These are phyloP conservation scores for Pestalotiopsis sp. DNA, from an alignment of 2,329 filamentous ascomycete genomes.

Conservation along the genomic window DNA sequence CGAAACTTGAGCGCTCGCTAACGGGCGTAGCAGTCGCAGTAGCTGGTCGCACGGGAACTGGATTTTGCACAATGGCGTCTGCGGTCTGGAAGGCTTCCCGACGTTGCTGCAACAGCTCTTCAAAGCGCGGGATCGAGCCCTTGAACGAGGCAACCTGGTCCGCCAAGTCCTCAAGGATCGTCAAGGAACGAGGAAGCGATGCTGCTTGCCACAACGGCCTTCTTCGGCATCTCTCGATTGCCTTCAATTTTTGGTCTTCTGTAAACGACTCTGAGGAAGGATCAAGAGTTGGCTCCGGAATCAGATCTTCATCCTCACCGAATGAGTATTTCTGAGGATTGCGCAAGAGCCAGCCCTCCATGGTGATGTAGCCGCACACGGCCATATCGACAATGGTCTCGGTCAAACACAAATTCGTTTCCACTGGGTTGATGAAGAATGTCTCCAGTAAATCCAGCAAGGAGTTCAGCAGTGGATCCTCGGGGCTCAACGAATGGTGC, in stretches of 20 bases:
- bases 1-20: conserved; percentile 43
- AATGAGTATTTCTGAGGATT: conserved; percentile 67
- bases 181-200: conserved; percentile 55
- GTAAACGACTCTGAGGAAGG: conserved; percentile 20
- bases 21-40: conserved; percentile 25
- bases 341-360: conserved; percentile 89
- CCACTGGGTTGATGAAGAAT: conserved; percentile 89
- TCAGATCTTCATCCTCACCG: conserved; percentile 42
- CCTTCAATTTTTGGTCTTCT: conserved; percentile 47
- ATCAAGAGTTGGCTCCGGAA: conserved; percentile 17
- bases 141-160: conserved; percentile 66
- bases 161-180: conserved; percentile 60
- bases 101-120: conserved; percentile 68
- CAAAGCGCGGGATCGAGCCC: conserved; percentile 68
- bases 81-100: conserved; percentile 66
- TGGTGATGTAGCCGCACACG: conserved; percentile 78
- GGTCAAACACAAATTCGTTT: conserved; percentile 87
- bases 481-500: conserved; percentile 62
- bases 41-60: conserved; percentile 27
- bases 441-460: conserved; percentile 71
- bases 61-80: conserved; percentile 46
- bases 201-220: conserved; percentile 54
- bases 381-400: conserved; percentile 81
- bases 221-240: conserved; percentile 53
- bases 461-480: conserved; percentile 66